Conservation (phyloP, 2,329 filamentous ascomycete species). For the Phialemoniopsis sp. region DNA sequence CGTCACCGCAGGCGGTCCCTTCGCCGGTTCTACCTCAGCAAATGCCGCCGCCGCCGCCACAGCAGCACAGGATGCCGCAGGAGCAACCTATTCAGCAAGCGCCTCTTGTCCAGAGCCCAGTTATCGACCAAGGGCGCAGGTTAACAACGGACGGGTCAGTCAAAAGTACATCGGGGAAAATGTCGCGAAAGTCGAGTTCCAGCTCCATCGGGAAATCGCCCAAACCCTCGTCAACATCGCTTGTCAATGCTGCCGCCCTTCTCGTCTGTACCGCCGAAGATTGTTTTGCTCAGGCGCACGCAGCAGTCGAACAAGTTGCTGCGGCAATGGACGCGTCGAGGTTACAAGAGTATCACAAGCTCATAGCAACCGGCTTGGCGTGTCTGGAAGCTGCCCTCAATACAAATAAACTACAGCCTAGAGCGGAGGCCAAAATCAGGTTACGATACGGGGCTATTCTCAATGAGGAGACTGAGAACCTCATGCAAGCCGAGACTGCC, state of each 20-base stretch:
- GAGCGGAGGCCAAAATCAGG: constrained; percentile 64
- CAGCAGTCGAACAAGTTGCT: constrained; percentile 44
- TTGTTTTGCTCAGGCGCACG: constrained; percentile 64
- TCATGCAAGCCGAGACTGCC: constrained; percentile 67
- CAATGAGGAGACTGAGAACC: constrained; percentile 72
- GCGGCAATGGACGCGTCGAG: constrained; percentile 43
- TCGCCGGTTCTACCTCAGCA: constrained; percentile 7
- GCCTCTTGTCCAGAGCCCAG: too few relatives aligned
- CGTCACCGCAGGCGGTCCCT: constrained; percentile 2
- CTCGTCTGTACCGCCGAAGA: constrained; percentile 73
- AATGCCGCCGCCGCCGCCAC: constrained; percentile 3
- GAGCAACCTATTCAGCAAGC: constrained; percentile 11
- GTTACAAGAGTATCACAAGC: constrained; percentile 64
- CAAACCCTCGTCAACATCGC: constrained; percentile 31
- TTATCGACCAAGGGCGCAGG: too few relatives aligned
- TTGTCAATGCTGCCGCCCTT: constrained; percentile 50
- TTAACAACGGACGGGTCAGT: too few relatives aligned
- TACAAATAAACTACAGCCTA: constrained; percentile 54
- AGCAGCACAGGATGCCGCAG: constrained; percentile 2
- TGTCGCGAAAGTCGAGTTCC: constrained; percentile 7
- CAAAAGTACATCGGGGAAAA: too few relatives aligned
- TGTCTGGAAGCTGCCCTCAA: constrained; percentile 69
- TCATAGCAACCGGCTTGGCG: constrained; percentile 68
- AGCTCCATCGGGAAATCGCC: constrained; percentile 23
- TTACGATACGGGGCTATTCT: constrained; percentile 69